Conservation (phyloP, 1,139 yeast genomes). For the Hansenula sp. region DNA sequence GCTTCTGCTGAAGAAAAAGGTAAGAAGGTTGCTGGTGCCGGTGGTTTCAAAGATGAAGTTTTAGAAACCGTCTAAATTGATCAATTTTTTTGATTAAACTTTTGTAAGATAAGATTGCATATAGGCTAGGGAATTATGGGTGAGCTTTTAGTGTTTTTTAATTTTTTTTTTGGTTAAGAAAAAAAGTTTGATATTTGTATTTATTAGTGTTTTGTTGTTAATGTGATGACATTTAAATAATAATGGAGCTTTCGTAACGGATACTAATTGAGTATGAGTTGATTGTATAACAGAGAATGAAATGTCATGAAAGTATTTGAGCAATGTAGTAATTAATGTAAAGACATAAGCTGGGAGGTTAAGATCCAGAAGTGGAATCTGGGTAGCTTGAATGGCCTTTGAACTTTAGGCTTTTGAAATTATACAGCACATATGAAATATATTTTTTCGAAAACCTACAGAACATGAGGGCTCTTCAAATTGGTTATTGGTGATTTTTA, state of each 20-base stretch:
- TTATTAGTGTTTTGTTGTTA: not conserved
- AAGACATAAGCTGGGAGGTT: too few relatives aligned
- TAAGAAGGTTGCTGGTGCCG: conserved; percentile 70
- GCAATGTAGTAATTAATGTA: too few relatives aligned
- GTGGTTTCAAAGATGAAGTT: conserved; percentile 83
- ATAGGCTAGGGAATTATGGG: not conserved
- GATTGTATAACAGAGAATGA: not conserved
- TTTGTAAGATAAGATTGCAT: not conserved
- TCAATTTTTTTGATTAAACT: not conserved
- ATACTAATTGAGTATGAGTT: not conserved
- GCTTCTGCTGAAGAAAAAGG: conserved; percentile 76
- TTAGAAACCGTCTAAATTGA: conserved; percentile 63
- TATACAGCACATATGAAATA: too few relatives aligned
- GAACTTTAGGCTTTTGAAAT: too few relatives aligned
- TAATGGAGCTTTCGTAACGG: not conserved
- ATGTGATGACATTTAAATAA: conserved; percentile 1
- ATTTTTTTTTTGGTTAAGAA: not conserved
- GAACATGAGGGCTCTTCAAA: too few relatives aligned
- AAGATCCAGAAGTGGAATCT: too few relatives aligned
- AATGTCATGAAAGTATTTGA: conserved; percentile 1
- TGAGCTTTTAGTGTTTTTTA: not conserved
- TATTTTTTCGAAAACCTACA: too few relatives aligned
- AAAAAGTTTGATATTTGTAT: conserved; percentile 1
- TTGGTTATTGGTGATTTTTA: too few relatives aligned
- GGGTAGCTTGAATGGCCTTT: too few relatives aligned